These are phyloP conservation scores for Corylus heterophylla DNA, from an alignment of 306 rosid genomes.

Conservation along the genomic window DNA sequence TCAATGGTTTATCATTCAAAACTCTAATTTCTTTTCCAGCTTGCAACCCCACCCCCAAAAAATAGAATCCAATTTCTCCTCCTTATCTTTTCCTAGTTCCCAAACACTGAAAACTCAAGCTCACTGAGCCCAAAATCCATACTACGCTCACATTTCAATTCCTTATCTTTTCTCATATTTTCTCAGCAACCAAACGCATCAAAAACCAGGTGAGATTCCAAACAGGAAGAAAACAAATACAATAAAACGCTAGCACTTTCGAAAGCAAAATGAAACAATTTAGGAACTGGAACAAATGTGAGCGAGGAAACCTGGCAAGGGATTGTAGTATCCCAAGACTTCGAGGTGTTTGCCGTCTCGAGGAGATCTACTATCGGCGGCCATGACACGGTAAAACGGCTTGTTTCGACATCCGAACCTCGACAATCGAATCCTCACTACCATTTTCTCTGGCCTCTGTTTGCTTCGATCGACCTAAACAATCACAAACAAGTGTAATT, in stretches of 20 bases:
- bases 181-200: not conserved
- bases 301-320: conserved; percentile 64
- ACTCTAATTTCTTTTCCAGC: conserved; percentile 4
- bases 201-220: not conserved
- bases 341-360: conserved; percentile 95
- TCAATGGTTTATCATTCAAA: not conserved
- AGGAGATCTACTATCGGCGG: conserved; percentile 89
- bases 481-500: not conserved
- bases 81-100: too few relatives aligned
- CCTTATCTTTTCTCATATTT: not conserved
- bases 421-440: conserved; percentile 80
- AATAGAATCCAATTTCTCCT: not conserved
- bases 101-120: not conserved
- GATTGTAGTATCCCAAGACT: conserved; percentile 84
- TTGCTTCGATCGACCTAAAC: not conserved
- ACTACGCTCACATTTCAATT: not conserved
- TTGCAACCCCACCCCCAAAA: conserved; percentile 1
- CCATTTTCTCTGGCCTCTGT: conserved; percentile 44
- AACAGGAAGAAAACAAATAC: not conserved
- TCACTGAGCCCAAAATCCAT: not conserved
- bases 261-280: not conserved
- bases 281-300: not conserved
- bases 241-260: not conserved
- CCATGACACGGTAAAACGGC: conserved; percentile 89
- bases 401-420: conserved; percentile 85